Evolutionary conservation across 495 filamentous ascomycete genomes (phyloP), one percentile per base, ranked within the genome.

Genomic region (Hyaloscypha bicolor): DNA sequence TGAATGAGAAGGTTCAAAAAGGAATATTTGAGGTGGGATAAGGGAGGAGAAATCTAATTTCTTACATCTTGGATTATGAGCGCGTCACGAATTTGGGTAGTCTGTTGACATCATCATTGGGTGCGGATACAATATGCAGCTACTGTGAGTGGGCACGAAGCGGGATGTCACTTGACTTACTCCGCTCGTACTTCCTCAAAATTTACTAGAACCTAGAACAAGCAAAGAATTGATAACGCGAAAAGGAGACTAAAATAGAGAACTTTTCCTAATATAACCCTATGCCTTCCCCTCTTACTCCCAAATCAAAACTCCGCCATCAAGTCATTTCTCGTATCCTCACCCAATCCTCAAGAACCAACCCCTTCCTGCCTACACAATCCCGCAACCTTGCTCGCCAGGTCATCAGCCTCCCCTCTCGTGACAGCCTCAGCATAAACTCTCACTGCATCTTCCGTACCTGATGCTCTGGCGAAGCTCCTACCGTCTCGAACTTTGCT

Each of bases 371-470:
- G 73, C 58, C 78, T 80, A 55, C 96, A 90, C 61, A 95, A 86
- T 55, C 86, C 85, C 6, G 91, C 88, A 37, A 97, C 91, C 69
- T 92, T 88, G 58, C 87, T 89, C 48, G 93, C 93, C 52, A 97
- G 84, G 74, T 96, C 93, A 72, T 95, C 92, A 0, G 92, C 91
- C 73, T 96, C 92, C 3, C 86, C 87, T 62, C 89, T 87, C 66
- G 89, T 93, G 8, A 91, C 93, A 19, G 95, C 95, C 78, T 99
- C 95, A n/a, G 94, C 93, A 77, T 99, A 99, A 29, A 99, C 94
- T 69, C 95, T 84, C 65, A 97, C 93, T 1, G 93, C 95, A 79
- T 99, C 95, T 78, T 99, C 95, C 1, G 95, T 99, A 42, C 95
- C 95, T 68, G 90, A 93, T 29, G 95, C 93, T 69, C 95, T 88